A percentile compares a stretch with the other conserved stretches of the same genome.
Conservation (phyloP, 306 rosid genomes). For the Fragaria vesca region DNA sequence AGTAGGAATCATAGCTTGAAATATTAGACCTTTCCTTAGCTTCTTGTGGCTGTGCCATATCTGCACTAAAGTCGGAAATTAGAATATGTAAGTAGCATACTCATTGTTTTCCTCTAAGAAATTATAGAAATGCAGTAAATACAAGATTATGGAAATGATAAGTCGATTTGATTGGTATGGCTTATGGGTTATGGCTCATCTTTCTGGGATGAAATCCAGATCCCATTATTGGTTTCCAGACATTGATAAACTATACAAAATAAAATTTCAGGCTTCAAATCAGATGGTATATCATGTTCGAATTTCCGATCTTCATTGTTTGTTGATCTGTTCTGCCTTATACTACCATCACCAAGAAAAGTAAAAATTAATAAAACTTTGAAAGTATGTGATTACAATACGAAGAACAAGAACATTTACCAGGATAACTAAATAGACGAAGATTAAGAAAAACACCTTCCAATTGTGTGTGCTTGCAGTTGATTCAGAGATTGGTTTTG, state of each 20-base stretch:
- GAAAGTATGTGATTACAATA: neutral
- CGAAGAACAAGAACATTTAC: neutral
- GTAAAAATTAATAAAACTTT: too few species aligned
- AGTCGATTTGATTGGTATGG: neutral
- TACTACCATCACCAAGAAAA: neutral
- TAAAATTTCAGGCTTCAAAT: neutral
- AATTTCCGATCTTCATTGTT: neutral
- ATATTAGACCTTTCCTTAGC: slow-evolving; percentile 22
- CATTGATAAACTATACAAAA: neutral
- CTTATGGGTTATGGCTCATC: neutral
- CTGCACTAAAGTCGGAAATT: slow-evolving; percentile 26
- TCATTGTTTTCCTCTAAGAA: neutral
- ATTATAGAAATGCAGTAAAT: neutral
- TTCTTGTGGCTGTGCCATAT: slow-evolving; percentile 55
- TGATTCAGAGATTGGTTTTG: slow-evolving; percentile 26
- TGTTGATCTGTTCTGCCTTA: neutral
- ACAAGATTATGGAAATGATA: neutral
- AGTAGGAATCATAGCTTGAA: slow-evolving; percentile 67
- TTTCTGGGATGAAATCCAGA: neutral
- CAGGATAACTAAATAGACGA: neutral
- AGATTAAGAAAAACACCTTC: slow-evolving; percentile 29
- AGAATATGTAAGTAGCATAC: neutral
- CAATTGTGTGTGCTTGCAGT: slow-evolving; percentile 17
- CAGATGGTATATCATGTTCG: neutral
- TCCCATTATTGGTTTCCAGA: neutral